Evolutionary conservation across 768 basidiomycete species (phyloP).

Genomic region (Pleurotus citrinopileatus): DNA sequence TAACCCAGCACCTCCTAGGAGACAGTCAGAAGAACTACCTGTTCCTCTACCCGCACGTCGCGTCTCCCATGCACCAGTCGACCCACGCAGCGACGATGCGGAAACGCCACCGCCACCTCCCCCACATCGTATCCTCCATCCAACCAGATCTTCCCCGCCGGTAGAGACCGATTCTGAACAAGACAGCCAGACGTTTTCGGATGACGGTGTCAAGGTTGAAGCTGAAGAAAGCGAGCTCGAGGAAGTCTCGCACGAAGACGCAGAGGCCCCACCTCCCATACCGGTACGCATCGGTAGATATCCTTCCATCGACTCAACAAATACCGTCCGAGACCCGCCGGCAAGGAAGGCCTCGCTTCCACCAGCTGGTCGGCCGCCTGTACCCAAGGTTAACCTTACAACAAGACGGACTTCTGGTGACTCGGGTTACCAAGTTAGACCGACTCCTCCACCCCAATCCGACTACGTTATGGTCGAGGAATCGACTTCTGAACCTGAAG

Average conservation of each 20-base stretch:
- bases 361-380: slow-evolving; percentile 21
- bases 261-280: slow-evolving; percentile 51
- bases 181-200: slow-evolving; percentile 42
- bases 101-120: slow-evolving; percentile 14
- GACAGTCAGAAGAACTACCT: slow-evolving; percentile 13
- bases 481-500: slow-evolving; percentile 33
- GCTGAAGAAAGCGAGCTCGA: slow-evolving; percentile 74
- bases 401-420: slow-evolving; percentile 11
- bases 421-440: slow-evolving; percentile 7
- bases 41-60: slow-evolving; percentile 15
- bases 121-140: slow-evolving; percentile 21
- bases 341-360: slow-evolving; percentile 35
- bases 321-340: slow-evolving; percentile 24
- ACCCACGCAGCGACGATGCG: slow-evolving; percentile 19
- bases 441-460: slow-evolving; percentile 26
- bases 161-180: slow-evolving; percentile 45
- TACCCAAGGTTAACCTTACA: slow-evolving; percentile 18
- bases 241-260: slow-evolving; percentile 60
- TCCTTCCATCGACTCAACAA: slow-evolving; percentile 15
- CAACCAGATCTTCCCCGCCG: slow-evolving; percentile 25
- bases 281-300: slow-evolving; percentile 43
- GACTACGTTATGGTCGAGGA: slow-evolving; percentile 69
- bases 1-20: slow-evolving; percentile 25
- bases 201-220: slow-evolving; percentile 64
- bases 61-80: slow-evolving; percentile 23